Base-by-base conservation (phyloP, 2,329 filamentous ascomycete species). In the Pyrenochaeta sp. region DNA sequence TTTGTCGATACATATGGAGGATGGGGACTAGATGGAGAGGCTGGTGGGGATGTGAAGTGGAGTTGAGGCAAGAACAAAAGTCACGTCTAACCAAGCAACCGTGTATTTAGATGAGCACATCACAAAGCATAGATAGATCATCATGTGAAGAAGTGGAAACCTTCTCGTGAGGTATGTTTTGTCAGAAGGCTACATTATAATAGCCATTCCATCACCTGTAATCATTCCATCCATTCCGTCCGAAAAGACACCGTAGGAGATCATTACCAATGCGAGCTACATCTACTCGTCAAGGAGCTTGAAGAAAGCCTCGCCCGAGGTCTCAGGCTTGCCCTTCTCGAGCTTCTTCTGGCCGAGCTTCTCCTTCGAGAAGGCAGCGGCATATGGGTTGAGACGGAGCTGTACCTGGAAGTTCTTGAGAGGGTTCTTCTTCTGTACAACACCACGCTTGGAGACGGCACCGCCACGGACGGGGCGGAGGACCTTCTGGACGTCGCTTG, bases 361-460 rank as follows among this genome's bases (percentile, higher is more conserved):
- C 75, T 92, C 87, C 86, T 96, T 91, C 72, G 88, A 84, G 83
- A 96, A 99, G 62, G 91, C 88, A 72, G 89, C 85, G 71, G 95
- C 94, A 83, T 99, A 99, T 64, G 95, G 95, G 90, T 99, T 99
- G 81, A 99, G 90, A 75, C 95, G 90, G 78, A 99, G 90, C 82
- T 97, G 87, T 69, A 99, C 90, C 87, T 98, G 95, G 88, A 92
- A 96, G 90, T 99, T 99, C 83, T 85, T 86, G 71, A 99, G 92
- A 76, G 95, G 95, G 88, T 99, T 99, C 93, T 98, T 98, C 92
- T 99, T 99, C 88, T 97, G 94, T 69, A 97, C 92, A 76, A 86
- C 83, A 69, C 85, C 83, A 77, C 95, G 91, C 88, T 97, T 97
- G 82, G 92, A 96, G 77, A 88, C 82, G 77, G 92, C 87, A 71